Base-by-base conservation (phyloP, 2,329 filamentous ascomycete species). In the Claviceps sp. region DNA sequence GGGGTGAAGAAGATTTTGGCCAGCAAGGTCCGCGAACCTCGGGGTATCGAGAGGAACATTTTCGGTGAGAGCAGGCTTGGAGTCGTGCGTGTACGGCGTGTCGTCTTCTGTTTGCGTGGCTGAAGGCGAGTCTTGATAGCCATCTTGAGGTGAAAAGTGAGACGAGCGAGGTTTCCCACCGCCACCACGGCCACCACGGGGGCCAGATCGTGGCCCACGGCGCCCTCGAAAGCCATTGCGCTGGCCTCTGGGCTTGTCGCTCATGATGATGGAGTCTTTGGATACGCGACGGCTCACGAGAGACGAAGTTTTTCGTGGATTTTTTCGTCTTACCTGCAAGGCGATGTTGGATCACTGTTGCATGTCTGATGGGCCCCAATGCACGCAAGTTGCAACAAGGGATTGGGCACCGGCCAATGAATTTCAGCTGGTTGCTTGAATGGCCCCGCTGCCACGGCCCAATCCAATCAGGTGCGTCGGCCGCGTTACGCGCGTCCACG, bases 11-110 rank as follows among this genome's bases (percentile, higher is more conserved):
- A 72, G 61, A 54, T 65, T 67, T 50, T 67, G 62, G 41, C 62
- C 60, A 8, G 62, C 62, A 7, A 77, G 65, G 34, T 75, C 72
- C 50, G 67, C 65, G 58, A 78, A 78, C 43, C 69, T 64, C 37
- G 70, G 71, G 4, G 70, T 72, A 57, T 72, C 72, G 3, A 65
- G 58, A 5, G 72, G 72, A 2, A 74, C 63, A 14, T 59, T 47
- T 44, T 60, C 56, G 44, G 57, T 56, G 38, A 55, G 52, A 34
- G 50, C 47, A n/a, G 55, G 54, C 37, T 40, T 51, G 5, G 52
- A 22, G 8, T 48, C 26, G 37, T 45, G 22, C 11, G 24, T 22
- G 3, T 44, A 24, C 18, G 30, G 37, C 34, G 38, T 14, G 4
- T 52, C 47, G 24, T 50, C 47, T 34, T 34, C 30, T n/a, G 37